Percentiles rank a stretch among this genome's conserved stretches.
Conservation (phyloP, 2,329 filamentous ascomycete species). For the Ceratocystis lukuohia region DNA sequence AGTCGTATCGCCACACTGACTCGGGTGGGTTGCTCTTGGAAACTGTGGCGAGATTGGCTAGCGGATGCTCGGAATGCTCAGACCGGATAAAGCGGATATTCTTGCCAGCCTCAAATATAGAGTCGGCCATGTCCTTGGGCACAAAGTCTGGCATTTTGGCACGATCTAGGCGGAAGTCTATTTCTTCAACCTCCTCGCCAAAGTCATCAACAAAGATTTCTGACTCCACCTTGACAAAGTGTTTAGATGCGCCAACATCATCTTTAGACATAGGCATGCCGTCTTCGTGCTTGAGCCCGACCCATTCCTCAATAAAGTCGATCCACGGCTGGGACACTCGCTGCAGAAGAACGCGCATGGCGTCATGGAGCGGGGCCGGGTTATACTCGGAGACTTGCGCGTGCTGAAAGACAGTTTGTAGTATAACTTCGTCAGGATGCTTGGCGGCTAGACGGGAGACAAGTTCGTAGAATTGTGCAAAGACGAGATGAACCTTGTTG, state of each 20-base stretch:
- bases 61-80: slow-evolving; percentile 57
- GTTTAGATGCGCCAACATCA: slow-evolving; percentile 33
- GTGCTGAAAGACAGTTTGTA: slow-evolving; percentile 48
- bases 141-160: slow-evolving; percentile 60
- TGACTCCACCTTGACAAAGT: slow-evolving; percentile 48
- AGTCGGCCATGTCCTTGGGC: slow-evolving; percentile 51
- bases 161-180: slow-evolving; percentile 50
- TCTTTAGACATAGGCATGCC: slow-evolving; percentile 40
- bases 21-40: slow-evolving; percentile 38
- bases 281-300: slow-evolving; percentile 51
- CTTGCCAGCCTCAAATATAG: slow-evolving; percentile 67
- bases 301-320: slow-evolving; percentile 57
- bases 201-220: slow-evolving; percentile 44
- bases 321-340: slow-evolving; percentile 53
- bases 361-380: slow-evolving; percentile 45
- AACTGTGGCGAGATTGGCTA: slow-evolving; percentile 42
- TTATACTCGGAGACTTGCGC: slow-evolving; percentile 51
- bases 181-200: slow-evolving; percentile 41
- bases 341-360: slow-evolving; percentile 54
- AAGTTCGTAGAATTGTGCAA: slow-evolving; percentile 40
- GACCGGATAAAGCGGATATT: slow-evolving; percentile 59
- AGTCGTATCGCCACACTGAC: slow-evolving; percentile 57
- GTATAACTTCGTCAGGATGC: slow-evolving; percentile 44
- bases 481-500: slow-evolving; percentile 34
- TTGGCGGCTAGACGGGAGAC: slow-evolving; percentile 34